Base-by-base conservation (phyloP, 2,329 filamentous ascomycete genomes). In the Cladosporium sp. region DNA sequence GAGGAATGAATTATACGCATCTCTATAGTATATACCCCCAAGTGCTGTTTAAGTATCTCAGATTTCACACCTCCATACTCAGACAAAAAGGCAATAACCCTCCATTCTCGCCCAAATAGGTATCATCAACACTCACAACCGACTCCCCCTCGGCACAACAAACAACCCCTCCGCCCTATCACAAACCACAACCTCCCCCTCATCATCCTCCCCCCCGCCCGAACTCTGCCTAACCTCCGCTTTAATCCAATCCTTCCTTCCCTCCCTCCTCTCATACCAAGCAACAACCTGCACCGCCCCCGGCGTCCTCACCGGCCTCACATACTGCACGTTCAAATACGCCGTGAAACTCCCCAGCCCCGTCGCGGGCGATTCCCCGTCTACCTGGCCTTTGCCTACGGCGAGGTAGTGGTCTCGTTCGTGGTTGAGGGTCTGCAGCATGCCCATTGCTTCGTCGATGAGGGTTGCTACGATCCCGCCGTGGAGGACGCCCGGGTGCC, bases 391-490 rank as follows among this genome's bases (percentile, higher is more conserved):
- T 20, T 12, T 20, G 11, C 36, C 45, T 2, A 48, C 45, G 5
- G 18, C 27, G 3, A 39, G 7, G 15, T 57, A 20, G 38, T 59
- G 57, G 5, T 46, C 49, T 6, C 59, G 43, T 19, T 67, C 67
- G 13, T 58, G 50, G 53, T 78, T 78, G 22, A 73, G 57, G 2
- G 67, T 67, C 8, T 79, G 66, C 15, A 81, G 54, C 5, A 75
- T 66, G 1, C 80, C 78, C 61, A 78, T 75, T 5, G 69, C 65
- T 59, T 85, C 81, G 58, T 85, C 81, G 18, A 85, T 61, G n/a
- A 84, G 60, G 0, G 76, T 73, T 7, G 74, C 73, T 6, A 79
- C 72, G 25, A 84, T 72, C 1, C 81, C 82, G 16, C 82, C 80
- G 60, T 85, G 82, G 8, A 72, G 67, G 6, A 79, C 69, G 3